These are phyloP conservation scores for Microglena sp. DNA, from an alignment of 139 green algal species.

Conservation along the genomic window DNA sequence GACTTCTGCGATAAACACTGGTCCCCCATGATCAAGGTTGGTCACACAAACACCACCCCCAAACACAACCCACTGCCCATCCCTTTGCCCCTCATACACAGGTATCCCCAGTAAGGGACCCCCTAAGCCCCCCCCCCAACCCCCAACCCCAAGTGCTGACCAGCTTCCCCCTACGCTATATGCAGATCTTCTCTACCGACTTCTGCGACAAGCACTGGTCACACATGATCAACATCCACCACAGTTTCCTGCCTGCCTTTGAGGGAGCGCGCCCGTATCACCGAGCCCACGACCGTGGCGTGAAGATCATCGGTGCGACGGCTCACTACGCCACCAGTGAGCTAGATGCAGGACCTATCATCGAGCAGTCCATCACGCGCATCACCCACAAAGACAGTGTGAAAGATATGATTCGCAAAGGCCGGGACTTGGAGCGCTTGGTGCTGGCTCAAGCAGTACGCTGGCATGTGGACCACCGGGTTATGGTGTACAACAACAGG, in stretches of 20 bases:
- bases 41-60: too few species aligned
- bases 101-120: too few species aligned
- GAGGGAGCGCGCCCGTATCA: slow-evolving; percentile 56
- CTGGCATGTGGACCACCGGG: slow-evolving; percentile 57
- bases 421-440: slow-evolving; percentile 62
- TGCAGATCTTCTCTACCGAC: slow-evolving; percentile 60
- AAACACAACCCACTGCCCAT: too few species aligned
- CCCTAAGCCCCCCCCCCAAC: too few species aligned
- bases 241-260: slow-evolving; percentile 75
- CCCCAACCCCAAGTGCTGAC: not conserved
- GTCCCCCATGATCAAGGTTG: slow-evolving; percentile 75
- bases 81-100: not conserved
- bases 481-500: slow-evolving; percentile 62
- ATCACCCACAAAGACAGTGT: slow-evolving; percentile 62
- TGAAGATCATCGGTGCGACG: slow-evolving; percentile 77
- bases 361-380: slow-evolving; percentile 60
- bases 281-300: slow-evolving; percentile 50
- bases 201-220: slow-evolving; percentile 51
- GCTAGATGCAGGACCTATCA: slow-evolving; percentile 43
- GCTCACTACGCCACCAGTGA: slow-evolving; percentile 67
- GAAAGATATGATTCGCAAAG: slow-evolving; percentile 37
- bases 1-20: slow-evolving; percentile 54
- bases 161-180: too few species aligned
- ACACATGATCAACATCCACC: slow-evolving; percentile 83
- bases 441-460: slow-evolving; percentile 64